These are phyloP conservation scores for Primulina eburnea DNA, from an alignment of 257 asterid species.

Conservation along the genomic window DNA sequence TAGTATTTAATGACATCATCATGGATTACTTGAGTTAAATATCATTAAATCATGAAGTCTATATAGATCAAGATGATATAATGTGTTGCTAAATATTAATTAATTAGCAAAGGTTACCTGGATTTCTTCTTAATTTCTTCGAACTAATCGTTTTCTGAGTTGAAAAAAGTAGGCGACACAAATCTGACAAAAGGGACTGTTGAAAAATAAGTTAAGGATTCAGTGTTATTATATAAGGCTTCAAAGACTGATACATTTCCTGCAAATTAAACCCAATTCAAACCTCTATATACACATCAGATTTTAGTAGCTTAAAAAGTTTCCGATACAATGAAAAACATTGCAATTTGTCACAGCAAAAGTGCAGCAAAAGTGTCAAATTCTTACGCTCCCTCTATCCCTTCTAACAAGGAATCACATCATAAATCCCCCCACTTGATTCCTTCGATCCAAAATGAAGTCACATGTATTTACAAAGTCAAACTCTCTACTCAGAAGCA, in stretches of 20 bases:
- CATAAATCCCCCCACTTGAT: conserved; percentile 22
- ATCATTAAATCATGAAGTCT: conserved; percentile 4
- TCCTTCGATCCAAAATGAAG: conserved; percentile 45
- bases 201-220: background rate
- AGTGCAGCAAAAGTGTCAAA: conserved; percentile 69
- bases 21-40: no score
- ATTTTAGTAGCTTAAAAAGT: background rate
- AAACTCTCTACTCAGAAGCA: conserved; percentile 36
- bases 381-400: conserved; percentile 55
- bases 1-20: no score
- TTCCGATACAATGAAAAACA: conserved; percentile 49
- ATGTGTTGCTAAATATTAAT: no score
- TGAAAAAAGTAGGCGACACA: conserved; percentile 21
- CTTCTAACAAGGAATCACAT: conserved; percentile 32
- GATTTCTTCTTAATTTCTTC: conserved; percentile 26
- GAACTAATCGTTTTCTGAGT: conserved; percentile 31
- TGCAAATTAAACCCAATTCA: conserved; percentile 8
- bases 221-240: background rate
- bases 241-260: background rate
- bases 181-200: conserved; percentile 26
- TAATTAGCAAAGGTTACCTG: conserved; percentile 5
- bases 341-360: conserved; percentile 63
- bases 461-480: conserved; percentile 51
- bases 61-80: no score
- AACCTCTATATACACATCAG: background rate